Percentiles rank a stretch among this genome's conserved stretches.
phyloP scores from a whole-genome alignment of 1,139 yeast species.

The Candida tunisiensis region DNA sequence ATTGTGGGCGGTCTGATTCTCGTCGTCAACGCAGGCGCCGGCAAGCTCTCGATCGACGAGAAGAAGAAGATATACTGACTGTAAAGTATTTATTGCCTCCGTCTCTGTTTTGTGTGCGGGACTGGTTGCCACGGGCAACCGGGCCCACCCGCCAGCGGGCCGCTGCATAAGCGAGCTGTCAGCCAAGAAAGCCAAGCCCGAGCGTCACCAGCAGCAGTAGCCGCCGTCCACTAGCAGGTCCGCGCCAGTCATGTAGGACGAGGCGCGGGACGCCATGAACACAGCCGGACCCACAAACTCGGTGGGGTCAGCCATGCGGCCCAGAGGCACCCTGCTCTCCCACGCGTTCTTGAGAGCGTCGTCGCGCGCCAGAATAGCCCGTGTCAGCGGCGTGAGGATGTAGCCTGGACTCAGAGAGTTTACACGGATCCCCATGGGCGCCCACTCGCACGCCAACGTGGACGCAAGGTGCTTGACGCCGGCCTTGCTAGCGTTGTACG shows the following conservation, averaged over 20 bases:
- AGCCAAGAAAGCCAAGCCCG: no score
- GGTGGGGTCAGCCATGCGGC: conserved; percentile 62
- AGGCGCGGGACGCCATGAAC: conserved; percentile 55
- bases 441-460: conserved; percentile 78
- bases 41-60: conserved; percentile 84
- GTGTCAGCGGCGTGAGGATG: conserved; percentile 49
- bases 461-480: conserved; percentile 66
- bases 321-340: conserved; percentile 54
- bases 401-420: conserved; percentile 75
- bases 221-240: conserved; percentile 77
- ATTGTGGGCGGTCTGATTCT: conserved; percentile 88
- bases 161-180: no score
- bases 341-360: conserved; percentile 34
- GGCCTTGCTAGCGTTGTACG: conserved; percentile 77
- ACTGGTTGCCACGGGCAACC: no score
- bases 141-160: no score
- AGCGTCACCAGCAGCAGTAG: conserved; percentile 45
- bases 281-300: conserved; percentile 70
- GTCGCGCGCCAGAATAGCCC: conserved; percentile 37
- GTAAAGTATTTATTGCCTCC: conserved; percentile 3
- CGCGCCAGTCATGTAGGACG: conserved; percentile 71
- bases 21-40: conserved; percentile 94
- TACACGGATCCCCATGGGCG: conserved; percentile 57
- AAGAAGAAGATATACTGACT: conserved; percentile 92
- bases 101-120: no score